A percentile compares a stretch with the other conserved stretches of the same genome.
These are phyloP conservation scores for Trichoderma sp. DNA, from an alignment of 2,329 filamentous ascomycete genomes.

Conservation along the genomic window DNA sequence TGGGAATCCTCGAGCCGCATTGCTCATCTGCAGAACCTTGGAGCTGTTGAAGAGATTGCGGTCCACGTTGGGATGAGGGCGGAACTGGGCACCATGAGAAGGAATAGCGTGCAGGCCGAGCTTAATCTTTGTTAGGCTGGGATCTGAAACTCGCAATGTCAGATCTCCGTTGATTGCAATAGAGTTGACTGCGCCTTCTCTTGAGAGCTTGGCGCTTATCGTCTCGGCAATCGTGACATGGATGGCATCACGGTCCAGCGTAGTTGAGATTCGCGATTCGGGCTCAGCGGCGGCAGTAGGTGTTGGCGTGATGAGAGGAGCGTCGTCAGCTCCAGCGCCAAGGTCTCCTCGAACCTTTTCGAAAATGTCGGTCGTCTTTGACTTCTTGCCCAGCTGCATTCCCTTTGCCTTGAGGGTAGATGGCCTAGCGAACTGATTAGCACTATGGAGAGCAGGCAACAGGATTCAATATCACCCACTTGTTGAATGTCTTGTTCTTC, in stretches of 20 bases:
- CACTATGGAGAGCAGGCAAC: not conserved
- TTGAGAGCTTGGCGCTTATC: conserved; percentile 84
- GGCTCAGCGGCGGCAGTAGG: conserved; percentile 50
- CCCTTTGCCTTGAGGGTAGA: conserved; percentile 84
- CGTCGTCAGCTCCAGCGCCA: conserved; percentile 78
- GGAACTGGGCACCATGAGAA: conserved; percentile 83
- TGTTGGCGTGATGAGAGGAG: conserved; percentile 64
- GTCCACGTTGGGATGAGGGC: conserved; percentile 95
- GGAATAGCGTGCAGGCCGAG: conserved; percentile 73
- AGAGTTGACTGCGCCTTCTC: conserved; percentile 82
- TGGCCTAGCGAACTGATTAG: conserved; percentile 39
- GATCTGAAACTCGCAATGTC: conserved; percentile 84
- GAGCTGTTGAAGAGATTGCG: conserved; percentile 78
- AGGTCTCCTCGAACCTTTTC: conserved; percentile 91
- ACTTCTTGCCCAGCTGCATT: conserved; percentile 99
- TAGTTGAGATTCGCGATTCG: conserved; percentile 59
- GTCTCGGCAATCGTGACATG: conserved; percentile 84
- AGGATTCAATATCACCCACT: conserved; percentile 38
- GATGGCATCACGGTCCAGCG: conserved; percentile 77
- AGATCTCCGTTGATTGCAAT: conserved; percentile 90
- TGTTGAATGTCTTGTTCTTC: conserved; percentile 88
- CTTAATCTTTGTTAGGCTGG: conserved; percentile 86
- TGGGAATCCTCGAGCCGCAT: conserved; percentile 83
- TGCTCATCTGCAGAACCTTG: conserved; percentile 86
- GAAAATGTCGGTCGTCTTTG: conserved; percentile 95